phyloP scores from a whole-genome alignment of 441 rosid species.

The Geranium incanum region DNA sequence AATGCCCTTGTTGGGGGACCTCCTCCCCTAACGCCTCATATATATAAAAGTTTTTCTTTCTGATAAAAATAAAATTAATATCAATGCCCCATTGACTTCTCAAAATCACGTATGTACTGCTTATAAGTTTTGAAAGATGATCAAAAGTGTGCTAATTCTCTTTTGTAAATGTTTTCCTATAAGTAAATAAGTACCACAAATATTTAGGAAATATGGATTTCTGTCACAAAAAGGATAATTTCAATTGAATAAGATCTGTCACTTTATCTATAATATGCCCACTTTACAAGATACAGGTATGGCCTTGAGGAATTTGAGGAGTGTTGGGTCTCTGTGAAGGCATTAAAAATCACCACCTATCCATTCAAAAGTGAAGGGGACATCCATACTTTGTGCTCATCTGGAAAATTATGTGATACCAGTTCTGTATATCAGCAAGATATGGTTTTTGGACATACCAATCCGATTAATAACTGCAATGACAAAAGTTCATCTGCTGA shows the following conservation, averaged over 20 bases:
- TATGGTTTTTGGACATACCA: constrained; percentile 21
- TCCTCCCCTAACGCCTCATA: background rate
- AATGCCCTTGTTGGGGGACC: too few relatives aligned
- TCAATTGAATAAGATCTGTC: background rate
- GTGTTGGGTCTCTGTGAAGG: constrained; percentile 42
- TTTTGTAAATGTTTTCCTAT: background rate
- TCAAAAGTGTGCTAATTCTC: background rate
- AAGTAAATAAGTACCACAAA: background rate
- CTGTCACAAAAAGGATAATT: constrained; percentile 2
- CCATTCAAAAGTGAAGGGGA: constrained; percentile 35
- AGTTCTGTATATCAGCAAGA: constrained; percentile 33
- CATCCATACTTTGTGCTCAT: constrained; percentile 45
- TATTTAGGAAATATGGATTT: constrained; percentile 6
- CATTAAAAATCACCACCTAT: constrained; percentile 40
- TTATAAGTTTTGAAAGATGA: constrained; percentile 1
- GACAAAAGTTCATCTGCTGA: constrained; percentile 26
- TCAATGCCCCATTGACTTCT: too few relatives aligned
- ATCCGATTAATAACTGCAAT: constrained; percentile 24
- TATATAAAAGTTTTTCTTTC: too few relatives aligned
- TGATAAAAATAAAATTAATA: too few relatives aligned
- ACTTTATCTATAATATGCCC: background rate
- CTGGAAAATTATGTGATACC: constrained; percentile 37
- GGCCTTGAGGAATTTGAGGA: constrained; percentile 42
- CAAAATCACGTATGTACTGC: background rate
- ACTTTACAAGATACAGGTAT: constrained; percentile 45